These are phyloP conservation scores for Allantophomopsis lycopodina DNA, from an alignment of 2,329 filamentous ascomycete species.

Conservation along the genomic window DNA sequence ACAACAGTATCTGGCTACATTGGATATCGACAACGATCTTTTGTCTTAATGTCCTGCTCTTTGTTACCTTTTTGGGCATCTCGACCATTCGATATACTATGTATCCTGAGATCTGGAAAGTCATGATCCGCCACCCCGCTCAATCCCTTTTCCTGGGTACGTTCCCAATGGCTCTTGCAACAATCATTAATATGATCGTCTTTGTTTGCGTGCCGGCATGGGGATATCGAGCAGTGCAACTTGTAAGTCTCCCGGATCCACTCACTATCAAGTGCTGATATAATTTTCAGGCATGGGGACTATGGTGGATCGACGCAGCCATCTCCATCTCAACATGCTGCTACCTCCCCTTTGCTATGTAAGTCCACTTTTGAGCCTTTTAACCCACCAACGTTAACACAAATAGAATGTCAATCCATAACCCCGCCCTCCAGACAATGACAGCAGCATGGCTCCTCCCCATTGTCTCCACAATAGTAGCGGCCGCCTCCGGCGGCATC, in stretches of 20 bases:
- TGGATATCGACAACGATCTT: conserved; percentile 49
- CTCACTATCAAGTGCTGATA: no score
- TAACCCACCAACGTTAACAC: conserved; percentile 1
- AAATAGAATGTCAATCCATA: conserved; percentile 16
- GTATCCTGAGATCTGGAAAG: conserved; percentile 51
- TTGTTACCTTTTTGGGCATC: conserved; percentile 35
- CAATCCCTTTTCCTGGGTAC: conserved; percentile 58
- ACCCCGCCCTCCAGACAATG: conserved; percentile 37
- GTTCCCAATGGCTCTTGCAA: conserved; percentile 55
- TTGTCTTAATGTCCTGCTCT: conserved; percentile 42
- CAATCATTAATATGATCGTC: conserved; percentile 52
- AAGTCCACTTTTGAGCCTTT: conserved; percentile 3
- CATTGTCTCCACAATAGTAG: conserved; percentile 53
- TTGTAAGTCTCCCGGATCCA: conserved; percentile 8
- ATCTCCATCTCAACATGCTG: conserved; percentile 38
- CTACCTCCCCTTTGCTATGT: conserved; percentile 42
- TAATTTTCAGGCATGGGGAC: conserved; percentile 28
- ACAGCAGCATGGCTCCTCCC: conserved; percentile 53
- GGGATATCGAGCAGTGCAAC: conserved; percentile 39
- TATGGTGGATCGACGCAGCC: conserved; percentile 43
- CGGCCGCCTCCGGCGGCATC: conserved; percentile 48
- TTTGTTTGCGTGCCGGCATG: conserved; percentile 44
- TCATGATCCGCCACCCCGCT: conserved; percentile 52
- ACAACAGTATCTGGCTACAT: conserved; percentile 40
- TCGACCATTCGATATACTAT: conserved; percentile 46